Evolutionary conservation across 257 asterid species (phyloP).

Genomic region (Coffea canephora): DNA sequence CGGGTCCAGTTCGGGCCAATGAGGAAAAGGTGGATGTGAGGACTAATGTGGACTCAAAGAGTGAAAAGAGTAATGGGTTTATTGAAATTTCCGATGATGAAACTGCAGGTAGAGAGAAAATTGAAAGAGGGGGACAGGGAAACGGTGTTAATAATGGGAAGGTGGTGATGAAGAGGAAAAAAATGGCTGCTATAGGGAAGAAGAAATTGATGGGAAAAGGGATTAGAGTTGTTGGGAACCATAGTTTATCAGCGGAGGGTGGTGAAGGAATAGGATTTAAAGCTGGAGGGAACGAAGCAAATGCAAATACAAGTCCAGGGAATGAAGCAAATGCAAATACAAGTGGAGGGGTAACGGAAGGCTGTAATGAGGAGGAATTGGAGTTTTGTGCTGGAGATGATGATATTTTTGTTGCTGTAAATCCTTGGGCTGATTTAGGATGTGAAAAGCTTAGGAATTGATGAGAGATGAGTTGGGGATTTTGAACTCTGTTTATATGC

Average conservation of each 20-base stretch:
- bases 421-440: neutral
- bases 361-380: constrained; percentile 18
- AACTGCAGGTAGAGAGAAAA: neutral
- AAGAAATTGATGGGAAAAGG: constrained; percentile 58
- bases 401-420: constrained; percentile 29
- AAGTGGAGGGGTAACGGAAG: neutral
- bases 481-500: neutral
- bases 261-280: constrained; percentile 17
- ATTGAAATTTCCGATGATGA: constrained; percentile 8
- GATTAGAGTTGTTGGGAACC: constrained; percentile 20
- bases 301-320: neutral
- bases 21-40: neutral
- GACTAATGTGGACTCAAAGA: neutral
- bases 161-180: constrained; percentile 31
- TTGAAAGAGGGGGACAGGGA: neutral
- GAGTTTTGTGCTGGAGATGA: constrained; percentile 36
- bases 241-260: constrained; percentile 4
- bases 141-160: neutral
- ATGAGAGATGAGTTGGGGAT: neutral
- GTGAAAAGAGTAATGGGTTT: neutral
- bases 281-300: neutral
- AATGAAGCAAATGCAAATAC: neutral
- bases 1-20: neutral
- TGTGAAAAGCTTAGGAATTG: neutral
- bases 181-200: constrained; percentile 28